A percentile compares a stretch with the other conserved stretches of the same genome.
Evolutionary conservation across 2,329 filamentous ascomycete species (phyloP).

Genomic region (Aspergillus fijiensis): DNA sequence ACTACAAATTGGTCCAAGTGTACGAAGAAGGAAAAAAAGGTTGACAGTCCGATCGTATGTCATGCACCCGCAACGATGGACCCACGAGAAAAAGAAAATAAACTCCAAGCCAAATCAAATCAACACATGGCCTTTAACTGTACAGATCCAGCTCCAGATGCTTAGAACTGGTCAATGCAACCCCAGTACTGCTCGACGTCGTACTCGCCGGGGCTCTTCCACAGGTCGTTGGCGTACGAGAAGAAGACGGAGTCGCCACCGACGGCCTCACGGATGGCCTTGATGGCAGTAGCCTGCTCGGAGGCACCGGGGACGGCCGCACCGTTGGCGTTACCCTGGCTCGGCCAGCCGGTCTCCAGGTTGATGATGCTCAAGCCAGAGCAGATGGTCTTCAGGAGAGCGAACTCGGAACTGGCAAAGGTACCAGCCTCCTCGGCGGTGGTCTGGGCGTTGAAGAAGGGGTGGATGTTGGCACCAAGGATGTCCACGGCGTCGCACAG

Average conservation of each 20-base stretch:
- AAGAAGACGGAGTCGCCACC: constrained; percentile 77
- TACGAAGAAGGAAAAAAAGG: constrained; percentile 17
- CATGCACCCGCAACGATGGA: constrained; percentile 9
- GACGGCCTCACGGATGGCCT: constrained; percentile 63
- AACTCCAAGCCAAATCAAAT: constrained; percentile 19
- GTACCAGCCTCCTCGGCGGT: constrained; percentile 65
- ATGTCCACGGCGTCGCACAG: constrained; percentile 77
- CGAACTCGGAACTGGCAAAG: constrained; percentile 74
- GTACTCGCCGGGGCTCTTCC: constrained; percentile 72
- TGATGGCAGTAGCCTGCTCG: constrained; percentile 72
- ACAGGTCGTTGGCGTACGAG: constrained; percentile 74
- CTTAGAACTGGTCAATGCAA: constrained; percentile 55
- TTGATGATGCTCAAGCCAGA: constrained; percentile 70
- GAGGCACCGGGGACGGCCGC: constrained; percentile 63
- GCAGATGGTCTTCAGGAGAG: constrained; percentile 70
- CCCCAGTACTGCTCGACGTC: constrained; percentile 82
- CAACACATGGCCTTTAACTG: constrained; percentile 8
- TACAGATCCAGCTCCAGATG: constrained; percentile 2
- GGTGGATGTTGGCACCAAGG: constrained; percentile 82
- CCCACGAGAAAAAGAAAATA: constrained; percentile 17
- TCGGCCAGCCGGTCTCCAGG: constrained; percentile 91
- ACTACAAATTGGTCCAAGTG: constrained; percentile 19
- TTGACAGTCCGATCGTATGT: constrained; percentile 6
- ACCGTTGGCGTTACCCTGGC: constrained; percentile 67
- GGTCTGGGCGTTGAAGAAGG: constrained; percentile 82